Conservation (phyloP, 2,329 filamentous ascomycete genomes). For the Ophiosphaerella herpotricha region DNA sequence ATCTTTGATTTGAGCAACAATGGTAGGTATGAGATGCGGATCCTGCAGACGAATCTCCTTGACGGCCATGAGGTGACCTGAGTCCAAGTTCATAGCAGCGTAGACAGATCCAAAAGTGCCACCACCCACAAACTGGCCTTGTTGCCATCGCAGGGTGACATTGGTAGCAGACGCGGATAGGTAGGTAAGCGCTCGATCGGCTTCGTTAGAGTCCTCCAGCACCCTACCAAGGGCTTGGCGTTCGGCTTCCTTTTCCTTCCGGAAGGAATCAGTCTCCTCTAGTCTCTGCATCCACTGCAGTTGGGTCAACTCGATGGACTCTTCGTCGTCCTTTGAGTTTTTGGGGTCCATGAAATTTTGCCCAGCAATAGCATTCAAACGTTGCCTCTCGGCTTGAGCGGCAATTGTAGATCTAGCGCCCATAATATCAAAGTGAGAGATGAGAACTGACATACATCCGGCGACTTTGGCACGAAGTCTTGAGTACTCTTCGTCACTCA, state of each 20-base stretch:
- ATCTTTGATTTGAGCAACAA: slow-evolving; percentile 91
- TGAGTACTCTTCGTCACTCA: slow-evolving; percentile 86
- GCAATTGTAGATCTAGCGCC: slow-evolving; percentile 91
- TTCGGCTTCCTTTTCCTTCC: slow-evolving; percentile 81
- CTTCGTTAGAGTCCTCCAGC: slow-evolving; percentile 91
- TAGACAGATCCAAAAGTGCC: slow-evolving; percentile 98
- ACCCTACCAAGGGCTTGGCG: slow-evolving; percentile 87
- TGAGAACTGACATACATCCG: slow-evolving; percentile 95
- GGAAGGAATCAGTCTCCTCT: slow-evolving; percentile 73
- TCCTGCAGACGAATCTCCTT: slow-evolving; percentile 98
- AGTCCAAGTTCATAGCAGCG: slow-evolving; percentile 94
- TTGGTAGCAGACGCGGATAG: slow-evolving; percentile 94
- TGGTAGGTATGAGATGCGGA: slow-evolving; percentile 91
- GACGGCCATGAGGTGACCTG: slow-evolving; percentile 94
- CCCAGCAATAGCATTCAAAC: slow-evolving; percentile 77
- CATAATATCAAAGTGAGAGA: slow-evolving; percentile 99
- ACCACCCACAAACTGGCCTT: slow-evolving; percentile 96
- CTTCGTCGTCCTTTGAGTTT: slow-evolving; percentile 76
- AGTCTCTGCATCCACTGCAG: slow-evolving; percentile 77
- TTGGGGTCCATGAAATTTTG: slow-evolving; percentile 81
- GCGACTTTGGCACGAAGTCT: slow-evolving; percentile 85
- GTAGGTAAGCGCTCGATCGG: slow-evolving; percentile 91
- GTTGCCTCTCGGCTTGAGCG: slow-evolving; percentile 89
- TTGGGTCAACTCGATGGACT: slow-evolving; percentile 74
- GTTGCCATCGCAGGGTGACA: slow-evolving; percentile 95